These are phyloP conservation scores for Grammothele lineata DNA, from an alignment of 768 basidiomycete species.

Conservation along the genomic window DNA sequence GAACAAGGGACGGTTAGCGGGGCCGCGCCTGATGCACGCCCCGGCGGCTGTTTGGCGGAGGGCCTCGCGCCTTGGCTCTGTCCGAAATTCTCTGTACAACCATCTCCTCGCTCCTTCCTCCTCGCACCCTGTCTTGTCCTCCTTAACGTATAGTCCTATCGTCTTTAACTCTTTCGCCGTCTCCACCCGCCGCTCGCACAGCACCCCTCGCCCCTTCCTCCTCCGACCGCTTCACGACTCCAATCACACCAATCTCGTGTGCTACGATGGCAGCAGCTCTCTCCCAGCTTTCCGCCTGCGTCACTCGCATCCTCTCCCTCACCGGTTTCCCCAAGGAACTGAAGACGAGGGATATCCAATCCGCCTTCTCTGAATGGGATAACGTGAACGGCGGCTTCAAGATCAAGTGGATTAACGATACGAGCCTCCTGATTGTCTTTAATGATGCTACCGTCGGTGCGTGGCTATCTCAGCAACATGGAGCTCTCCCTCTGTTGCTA, in stretches of 20 bases:
- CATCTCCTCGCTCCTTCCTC: conserved; percentile 17
- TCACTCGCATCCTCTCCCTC: conserved; percentile 91
- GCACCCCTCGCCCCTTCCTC: conserved; percentile 12
- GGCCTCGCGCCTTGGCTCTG: conserved; percentile 6
- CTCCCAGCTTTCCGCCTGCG: conserved; percentile 85
- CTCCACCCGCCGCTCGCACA: conserved; percentile 16
- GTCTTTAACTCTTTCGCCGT: conserved; percentile 15
- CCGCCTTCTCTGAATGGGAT: conserved; percentile 89
- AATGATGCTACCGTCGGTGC: conserved; percentile 84
- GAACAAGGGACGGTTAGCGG: conserved; percentile 4
- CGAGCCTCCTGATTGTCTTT: conserved; percentile 92
- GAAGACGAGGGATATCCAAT: conserved; percentile 95
- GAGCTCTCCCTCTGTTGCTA: not conserved
- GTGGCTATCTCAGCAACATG: conserved; percentile 30
- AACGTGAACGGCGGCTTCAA: conserved; percentile 86
- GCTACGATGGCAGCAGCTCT: conserved; percentile 63
- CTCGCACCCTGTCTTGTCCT: conserved; percentile 6
- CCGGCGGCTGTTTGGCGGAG: conserved; percentile 7
- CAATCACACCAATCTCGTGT: conserved; percentile 4
- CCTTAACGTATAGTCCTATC: conserved; percentile 15
- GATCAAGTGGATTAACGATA: conserved; percentile 99
- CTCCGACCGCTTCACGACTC: conserved; percentile 1
- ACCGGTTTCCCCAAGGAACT: conserved; percentile 93
- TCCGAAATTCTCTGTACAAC: conserved; percentile 14
- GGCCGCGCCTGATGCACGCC: conserved; percentile 16